Percentiles rank a stretch among this genome's conserved stretches.
phyloP scores from a whole-genome alignment of 208 protist species.

The Tritrichomonas foetus region DNA sequence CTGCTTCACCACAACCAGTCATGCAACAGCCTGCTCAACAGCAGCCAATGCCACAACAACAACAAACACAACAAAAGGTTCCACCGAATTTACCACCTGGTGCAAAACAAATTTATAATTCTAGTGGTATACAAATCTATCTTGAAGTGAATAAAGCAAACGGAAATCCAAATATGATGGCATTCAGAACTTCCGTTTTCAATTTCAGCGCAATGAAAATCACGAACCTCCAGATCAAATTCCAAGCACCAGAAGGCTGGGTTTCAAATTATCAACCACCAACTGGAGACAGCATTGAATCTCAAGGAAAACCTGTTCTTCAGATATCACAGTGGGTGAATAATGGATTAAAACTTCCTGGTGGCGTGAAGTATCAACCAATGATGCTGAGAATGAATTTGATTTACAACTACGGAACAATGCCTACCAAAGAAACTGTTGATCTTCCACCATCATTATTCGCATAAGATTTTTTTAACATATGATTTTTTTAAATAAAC shows the following conservation, averaged over 20 bases:
- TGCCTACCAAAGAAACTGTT: background rate
- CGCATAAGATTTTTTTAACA: background rate
- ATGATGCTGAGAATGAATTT: background rate
- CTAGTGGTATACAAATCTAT: background rate
- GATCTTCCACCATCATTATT: background rate
- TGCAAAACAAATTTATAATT: background rate
- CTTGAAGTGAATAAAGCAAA: background rate
- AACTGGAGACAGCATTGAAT: background rate
- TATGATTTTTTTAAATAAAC: no score
- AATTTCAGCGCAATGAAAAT: background rate
- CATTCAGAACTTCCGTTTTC: background rate
- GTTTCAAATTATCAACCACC: background rate
- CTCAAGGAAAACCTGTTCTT: background rate
- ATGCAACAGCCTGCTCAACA: background rate
- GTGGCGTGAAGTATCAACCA: background rate
- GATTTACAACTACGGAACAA: background rate
- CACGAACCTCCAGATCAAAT: background rate
- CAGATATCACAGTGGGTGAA: background rate
- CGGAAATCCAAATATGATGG: background rate
- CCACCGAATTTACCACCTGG: background rate
- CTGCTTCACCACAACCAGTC: no score
- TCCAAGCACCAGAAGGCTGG: background rate
- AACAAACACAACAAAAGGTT: background rate
- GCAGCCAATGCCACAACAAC: background rate
- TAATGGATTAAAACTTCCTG: background rate